Conservation (phyloP, 1,139 yeast species). For the Geotrichum aggregatum region DNA sequence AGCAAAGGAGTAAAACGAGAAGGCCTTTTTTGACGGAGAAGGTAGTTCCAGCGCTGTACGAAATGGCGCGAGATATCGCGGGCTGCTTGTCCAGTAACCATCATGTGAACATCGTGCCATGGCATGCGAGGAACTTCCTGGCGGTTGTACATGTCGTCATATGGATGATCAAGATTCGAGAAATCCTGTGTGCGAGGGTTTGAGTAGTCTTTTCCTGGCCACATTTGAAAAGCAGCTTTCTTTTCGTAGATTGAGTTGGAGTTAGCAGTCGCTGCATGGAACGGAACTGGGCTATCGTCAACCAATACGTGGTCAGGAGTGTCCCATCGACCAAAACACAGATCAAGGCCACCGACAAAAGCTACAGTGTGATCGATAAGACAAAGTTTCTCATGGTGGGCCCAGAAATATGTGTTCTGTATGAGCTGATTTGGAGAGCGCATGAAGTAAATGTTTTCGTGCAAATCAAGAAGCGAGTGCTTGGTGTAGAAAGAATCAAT, state of each 20-base stretch:
- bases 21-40: constrained; percentile 88
- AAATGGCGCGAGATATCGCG: constrained; percentile 90
- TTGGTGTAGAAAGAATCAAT: constrained; percentile 93
- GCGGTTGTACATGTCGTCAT: constrained; percentile 89
- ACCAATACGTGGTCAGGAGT: constrained; percentile 90
- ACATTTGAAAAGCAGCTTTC: constrained; percentile 47
- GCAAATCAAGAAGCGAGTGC: constrained; percentile 80
- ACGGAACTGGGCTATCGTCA: constrained; percentile 58
- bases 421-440: constrained; percentile 93
- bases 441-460: constrained; percentile 81
- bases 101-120: constrained; percentile 99
- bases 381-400: constrained; percentile 93
- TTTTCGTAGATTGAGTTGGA: constrained; percentile 17
- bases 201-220: constrained; percentile 97
- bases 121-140: constrained; percentile 88
- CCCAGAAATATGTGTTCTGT: constrained; percentile 96
- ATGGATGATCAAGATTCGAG: constrained; percentile 73
- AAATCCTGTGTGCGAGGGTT: constrained; percentile 93
- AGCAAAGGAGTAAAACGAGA: constrained; percentile 88
- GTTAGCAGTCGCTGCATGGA: constrained; percentile 26
- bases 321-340: constrained; percentile 93
- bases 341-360: constrained; percentile 91
- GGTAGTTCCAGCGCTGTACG: constrained; percentile 95
- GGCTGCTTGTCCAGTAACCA: constrained; percentile 92
- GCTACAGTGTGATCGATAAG: constrained; percentile 84